phyloP scores from a whole-genome alignment of 176 grass and related monocot species.

The Phoenix dactylifera region DNA sequence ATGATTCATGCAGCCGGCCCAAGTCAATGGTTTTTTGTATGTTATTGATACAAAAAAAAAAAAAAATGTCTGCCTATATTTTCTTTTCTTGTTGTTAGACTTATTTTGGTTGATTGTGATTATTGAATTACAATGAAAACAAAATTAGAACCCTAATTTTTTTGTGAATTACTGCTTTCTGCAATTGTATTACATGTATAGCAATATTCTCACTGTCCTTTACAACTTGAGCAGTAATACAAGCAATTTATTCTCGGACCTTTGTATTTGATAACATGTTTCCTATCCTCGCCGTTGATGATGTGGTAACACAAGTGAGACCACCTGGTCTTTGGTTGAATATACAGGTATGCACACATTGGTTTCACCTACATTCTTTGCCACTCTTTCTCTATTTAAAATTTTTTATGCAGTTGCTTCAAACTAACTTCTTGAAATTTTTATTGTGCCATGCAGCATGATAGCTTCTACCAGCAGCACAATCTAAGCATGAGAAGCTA shows the following conservation, averaged over 20 bases:
- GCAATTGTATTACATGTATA: conserved; percentile 5
- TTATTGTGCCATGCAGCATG: conserved; percentile 47
- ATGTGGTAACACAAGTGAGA: conserved; percentile 45
- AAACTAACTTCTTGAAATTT: not conserved
- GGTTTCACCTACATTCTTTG: too few species aligned
- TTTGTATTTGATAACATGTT: conserved; percentile 35
- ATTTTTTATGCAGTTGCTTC: too few species aligned
- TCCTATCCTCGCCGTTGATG: conserved; percentile 57
- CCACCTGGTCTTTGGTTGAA: conserved; percentile 73
- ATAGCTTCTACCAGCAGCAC: conserved; percentile 72
- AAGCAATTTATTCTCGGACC: conserved; percentile 31
- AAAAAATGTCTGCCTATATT: too few species aligned
- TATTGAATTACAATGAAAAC: too few species aligned
- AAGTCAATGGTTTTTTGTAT: too few species aligned
- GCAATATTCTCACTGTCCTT: conserved; percentile 4
- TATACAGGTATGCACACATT: conserved; percentile 48
- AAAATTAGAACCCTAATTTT: not conserved
- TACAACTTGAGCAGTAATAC: conserved; percentile 39
- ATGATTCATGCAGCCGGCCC: too few species aligned
- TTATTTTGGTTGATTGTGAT: too few species aligned
- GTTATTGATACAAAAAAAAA: too few species aligned
- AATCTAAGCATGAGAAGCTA: conserved; percentile 85
- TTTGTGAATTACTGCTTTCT: conserved; percentile 3
- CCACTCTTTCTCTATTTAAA: too few species aligned
- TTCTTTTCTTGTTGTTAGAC: too few species aligned